These are phyloP conservation scores for Penicillium lagena DNA, from an alignment of 495 filamentous ascomycete species.

Conservation along the genomic window DNA sequence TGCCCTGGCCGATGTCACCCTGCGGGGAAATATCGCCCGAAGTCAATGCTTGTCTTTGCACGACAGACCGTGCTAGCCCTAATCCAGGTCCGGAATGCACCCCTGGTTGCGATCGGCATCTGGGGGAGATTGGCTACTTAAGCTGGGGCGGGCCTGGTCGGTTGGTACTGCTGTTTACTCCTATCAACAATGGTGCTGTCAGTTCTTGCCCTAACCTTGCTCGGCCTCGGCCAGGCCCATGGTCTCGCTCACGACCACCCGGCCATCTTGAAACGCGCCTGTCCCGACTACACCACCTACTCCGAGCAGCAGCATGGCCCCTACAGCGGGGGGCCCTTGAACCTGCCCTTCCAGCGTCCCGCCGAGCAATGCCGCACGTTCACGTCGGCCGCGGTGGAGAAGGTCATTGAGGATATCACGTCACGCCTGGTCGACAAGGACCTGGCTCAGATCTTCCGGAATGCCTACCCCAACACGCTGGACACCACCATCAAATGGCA, in stretches of 20 bases:
- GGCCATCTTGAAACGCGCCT: constrained; percentile 33
- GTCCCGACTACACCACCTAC: constrained; percentile 47
- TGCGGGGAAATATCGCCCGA: neutral
- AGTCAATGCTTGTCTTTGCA: too few species aligned
- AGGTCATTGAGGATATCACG: constrained; percentile 78
- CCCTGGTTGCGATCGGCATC: constrained; percentile 19
- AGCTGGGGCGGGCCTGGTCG: too few species aligned
- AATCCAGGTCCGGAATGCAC: constrained; percentile 3
- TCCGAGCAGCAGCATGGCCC: constrained; percentile 49
- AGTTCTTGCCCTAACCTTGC: constrained; percentile 3
- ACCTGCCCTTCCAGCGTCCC: constrained; percentile 87
- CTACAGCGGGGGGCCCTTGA: constrained; percentile 69
- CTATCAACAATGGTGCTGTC: neutral
- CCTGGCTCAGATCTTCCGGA: constrained; percentile 88
- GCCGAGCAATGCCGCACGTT: constrained; percentile 80
- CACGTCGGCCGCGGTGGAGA: constrained; percentile 73
- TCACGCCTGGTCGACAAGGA: constrained; percentile 77
- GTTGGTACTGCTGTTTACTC: neutral
- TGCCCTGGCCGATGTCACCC: constrained; percentile 19
- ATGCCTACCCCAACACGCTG: constrained; percentile 93
- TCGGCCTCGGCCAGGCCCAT: constrained; percentile 14
- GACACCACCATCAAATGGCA: constrained; percentile 89
- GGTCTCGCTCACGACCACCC: constrained; percentile 21
- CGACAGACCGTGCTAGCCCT: too few species aligned
- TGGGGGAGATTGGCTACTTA: neutral